Conservation (phyloP, 1,284 basidiomycete species). For the Apiotrichum laibachii region DNA sequence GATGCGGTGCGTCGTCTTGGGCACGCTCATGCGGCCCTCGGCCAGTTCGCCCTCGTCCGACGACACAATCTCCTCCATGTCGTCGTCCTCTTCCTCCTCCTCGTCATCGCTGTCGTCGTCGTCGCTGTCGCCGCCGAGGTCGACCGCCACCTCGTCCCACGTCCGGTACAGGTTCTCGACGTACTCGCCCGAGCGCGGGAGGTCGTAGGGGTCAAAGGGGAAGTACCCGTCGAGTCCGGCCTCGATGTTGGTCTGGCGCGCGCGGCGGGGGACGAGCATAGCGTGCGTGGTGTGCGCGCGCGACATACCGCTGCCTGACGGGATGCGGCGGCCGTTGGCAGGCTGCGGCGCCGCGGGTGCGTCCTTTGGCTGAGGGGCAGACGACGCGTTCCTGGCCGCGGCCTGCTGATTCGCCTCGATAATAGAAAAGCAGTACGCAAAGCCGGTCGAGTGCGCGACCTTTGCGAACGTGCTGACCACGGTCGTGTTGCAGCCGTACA, state of each 20-base stretch:
- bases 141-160: constrained; percentile 56
- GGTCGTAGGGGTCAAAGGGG: constrained; percentile 95
- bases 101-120: constrained; percentile 52
- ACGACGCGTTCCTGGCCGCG: constrained; percentile 18
- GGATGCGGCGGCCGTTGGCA: background rate
- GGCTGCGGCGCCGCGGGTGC: constrained; percentile 4
- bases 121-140: constrained; percentile 44
- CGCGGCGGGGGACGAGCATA: constrained; percentile 31
- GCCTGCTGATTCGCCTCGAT: constrained; percentile 69
- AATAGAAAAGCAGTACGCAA: constrained; percentile 93
- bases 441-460: constrained; percentile 84
- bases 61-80: constrained; percentile 5
- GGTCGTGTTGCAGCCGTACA: constrained; percentile 83
- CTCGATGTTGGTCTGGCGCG: constrained; percentile 54
- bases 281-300: constrained; percentile 5
- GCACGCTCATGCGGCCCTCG: constrained; percentile 2
- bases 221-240: constrained; percentile 90
- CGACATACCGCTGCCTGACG: background rate
- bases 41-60: background rate
- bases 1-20: constrained; percentile 9
- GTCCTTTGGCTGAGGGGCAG: background rate
- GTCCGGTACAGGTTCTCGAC: constrained; percentile 57
- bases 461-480: constrained; percentile 94
- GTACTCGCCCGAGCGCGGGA: constrained; percentile 59
- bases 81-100: constrained; percentile 51